Evolutionary conservation across 2,329 filamentous ascomycete genomes (phyloP).

Genomic region (Dothideomycetidae sp.): DNA sequence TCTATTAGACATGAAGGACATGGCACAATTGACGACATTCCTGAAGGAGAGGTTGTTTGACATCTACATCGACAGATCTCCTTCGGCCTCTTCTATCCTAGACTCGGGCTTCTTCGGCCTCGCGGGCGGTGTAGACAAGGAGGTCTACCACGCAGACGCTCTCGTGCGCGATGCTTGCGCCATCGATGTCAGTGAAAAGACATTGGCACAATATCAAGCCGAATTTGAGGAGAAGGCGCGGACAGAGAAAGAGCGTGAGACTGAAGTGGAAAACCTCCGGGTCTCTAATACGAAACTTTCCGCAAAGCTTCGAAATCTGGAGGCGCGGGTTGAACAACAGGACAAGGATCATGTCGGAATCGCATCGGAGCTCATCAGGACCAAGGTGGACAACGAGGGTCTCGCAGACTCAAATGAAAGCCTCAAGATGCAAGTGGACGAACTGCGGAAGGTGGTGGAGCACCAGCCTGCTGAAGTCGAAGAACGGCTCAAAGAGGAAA

Average conservation of each 20-base stretch:
- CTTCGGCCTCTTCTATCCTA: conserved; percentile 80
- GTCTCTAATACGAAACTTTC: conserved; percentile 51
- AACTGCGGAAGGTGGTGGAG: conserved; percentile 75
- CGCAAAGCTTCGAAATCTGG: conserved; percentile 67
- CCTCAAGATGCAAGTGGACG: conserved; percentile 67
- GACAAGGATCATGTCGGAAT: conserved; percentile 84
- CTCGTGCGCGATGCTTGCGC: conserved; percentile 86
- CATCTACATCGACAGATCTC: conserved; percentile 88
- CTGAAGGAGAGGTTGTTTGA: conserved; percentile 92
- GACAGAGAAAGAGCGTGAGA: conserved; percentile 67
- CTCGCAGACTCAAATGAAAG: conserved; percentile 81
- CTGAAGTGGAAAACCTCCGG: conserved; percentile 62
- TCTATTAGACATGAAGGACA: conserved; percentile 74
- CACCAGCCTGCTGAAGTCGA: conserved; percentile 84
- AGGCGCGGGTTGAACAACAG: conserved; percentile 74
- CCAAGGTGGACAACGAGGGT: conserved; percentile 87
- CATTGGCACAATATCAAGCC: conserved; percentile 61
- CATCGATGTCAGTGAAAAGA: conserved; percentile 69
- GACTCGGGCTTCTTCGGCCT: conserved; percentile 97
- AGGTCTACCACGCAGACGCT: conserved; percentile 87
- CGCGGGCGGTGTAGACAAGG: conserved; percentile 79
- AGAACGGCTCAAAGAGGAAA: conserved; percentile 63
- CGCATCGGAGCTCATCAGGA: conserved; percentile 78
- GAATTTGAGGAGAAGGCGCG: conserved; percentile 91
- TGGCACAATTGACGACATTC: conserved; percentile 76